Base-by-base conservation (phyloP, 1,139 yeast species). In the Blastobotrys arbuscula region DNA sequence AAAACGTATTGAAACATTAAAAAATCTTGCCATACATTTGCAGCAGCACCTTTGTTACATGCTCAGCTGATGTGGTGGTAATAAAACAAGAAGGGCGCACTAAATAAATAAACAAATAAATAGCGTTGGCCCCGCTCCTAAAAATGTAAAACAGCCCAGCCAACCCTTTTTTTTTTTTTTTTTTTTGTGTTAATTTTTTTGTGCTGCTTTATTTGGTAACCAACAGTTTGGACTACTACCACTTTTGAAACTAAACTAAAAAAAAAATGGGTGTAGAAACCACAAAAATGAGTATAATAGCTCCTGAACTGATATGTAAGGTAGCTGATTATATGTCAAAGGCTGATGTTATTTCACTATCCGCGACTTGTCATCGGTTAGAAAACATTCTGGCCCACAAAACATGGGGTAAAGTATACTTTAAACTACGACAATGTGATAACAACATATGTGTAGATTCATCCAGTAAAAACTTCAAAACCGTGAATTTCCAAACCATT, bases 341-440 rank as follows among this genome's bases (percentile, higher is more conserved):
- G n/a, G 18, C 20, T 6, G 42, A 44, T 23, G 13, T 24, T 18
- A 16, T 44, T 12, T 13, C 35, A 3, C 18, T 44, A 9, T 16
- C 47, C 5, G 47, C 42, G 18, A 38, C 42, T 9, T 28, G 47
- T 37, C 6, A 39, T 13, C 28, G 42, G 36, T 21, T 44, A 15
- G 47, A 44, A 21, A 15, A 15, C 2, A 16, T 44, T 2, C 19
- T 44, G 42, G 47, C 42, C 9, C 20, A 15, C 31, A 39, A 38
- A 10, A 44, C 47, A 5, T 44, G 47, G 47, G 39, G 23, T 24
- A 37, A 36, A 28, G 47, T 44, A 15, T 21, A 13, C 13, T 16
- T 44, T 20, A 19, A 24, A n/a, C 42, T 44, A 16, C 30, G 42
- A 8, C 21, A 16, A 19, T 12, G 15, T n/a, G 23, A 37, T 20